Base-by-base conservation (phyloP, 2,329 filamentous ascomycete genomes). In the Fusarium coicis region DNA sequence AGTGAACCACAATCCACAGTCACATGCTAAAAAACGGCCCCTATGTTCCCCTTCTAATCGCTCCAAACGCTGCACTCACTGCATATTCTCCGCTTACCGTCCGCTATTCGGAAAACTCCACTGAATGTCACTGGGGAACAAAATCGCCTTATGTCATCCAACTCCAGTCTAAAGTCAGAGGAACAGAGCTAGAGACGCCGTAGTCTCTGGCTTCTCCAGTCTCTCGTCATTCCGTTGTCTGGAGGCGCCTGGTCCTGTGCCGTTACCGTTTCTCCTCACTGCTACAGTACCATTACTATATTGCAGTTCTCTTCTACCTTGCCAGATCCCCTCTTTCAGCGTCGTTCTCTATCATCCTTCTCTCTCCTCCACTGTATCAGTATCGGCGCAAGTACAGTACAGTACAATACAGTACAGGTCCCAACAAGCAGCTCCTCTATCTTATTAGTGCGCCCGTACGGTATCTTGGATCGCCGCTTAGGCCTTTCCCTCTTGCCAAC, bases 81-180 rank as follows among this genome's bases (percentile, higher is more conserved):
- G 11, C 43, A 34, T 26, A 60, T 61, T n/a, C 50, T 64, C 39
- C 49, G 52, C 26, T 37, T 23, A 40, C 37, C 32, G 39, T 73
- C 70, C 73, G 73, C 67, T 68, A 36, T 66, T 59, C 69, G 67
- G 73, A 63, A 74, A 60, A 69, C 63, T 74, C 72, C 73, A 76
- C 72, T 67, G 54, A 60, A 74, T 65, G 74, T 63, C 63, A 64
- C 63, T 58, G 50, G 61, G 52, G 21, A 63, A 55, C 53, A 58
- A 53, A 52, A 62, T 52, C 62, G 50, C 56, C 75, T 77, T 77
- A 76, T 77, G 75, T 77, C 75, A 77, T 77, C 75, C 73, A 49
- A 46, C 63, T 65, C 54, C 47, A 43, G 53, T 44, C 55, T 47
- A 44, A 42, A 53, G 53, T 47, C 57, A 66, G 47, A 67, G n/a